Percentiles rank a stretch among this genome's conserved stretches.
Conservation (phyloP, 1,284 basidiomycete species). For the Pascua sp. region DNA sequence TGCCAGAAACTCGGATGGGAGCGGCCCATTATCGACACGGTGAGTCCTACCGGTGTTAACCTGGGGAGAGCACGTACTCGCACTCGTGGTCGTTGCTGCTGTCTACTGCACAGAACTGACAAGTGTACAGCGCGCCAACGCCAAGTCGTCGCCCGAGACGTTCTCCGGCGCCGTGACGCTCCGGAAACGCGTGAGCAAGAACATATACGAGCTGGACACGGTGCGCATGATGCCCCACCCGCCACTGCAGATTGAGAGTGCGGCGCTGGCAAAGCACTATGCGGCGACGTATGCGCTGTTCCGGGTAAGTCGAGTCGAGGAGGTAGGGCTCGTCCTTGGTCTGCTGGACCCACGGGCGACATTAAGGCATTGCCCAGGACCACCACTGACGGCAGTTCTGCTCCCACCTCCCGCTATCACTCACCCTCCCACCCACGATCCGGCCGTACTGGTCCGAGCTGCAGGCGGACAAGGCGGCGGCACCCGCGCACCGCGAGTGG, state of each 20-base stretch:
- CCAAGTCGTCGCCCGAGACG: slow-evolving; percentile 53
- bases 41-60: slow-evolving; percentile 42
- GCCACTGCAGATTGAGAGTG: slow-evolving; percentile 60
- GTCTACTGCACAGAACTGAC: slow-evolving; percentile 1
- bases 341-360: no score
- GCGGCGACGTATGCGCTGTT: slow-evolving; percentile 83
- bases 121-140: slow-evolving; percentile 51
- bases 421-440: slow-evolving; percentile 72
- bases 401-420: slow-evolving; percentile 71
- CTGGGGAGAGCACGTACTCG: no score
- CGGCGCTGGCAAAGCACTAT: slow-evolving; percentile 77
- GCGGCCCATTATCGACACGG: slow-evolving; percentile 68
- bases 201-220: slow-evolving; percentile 60
- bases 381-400: slow-evolving; percentile 53
- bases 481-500: slow-evolving; percentile 71
- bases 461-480: slow-evolving; percentile 64
- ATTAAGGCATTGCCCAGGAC: no score
- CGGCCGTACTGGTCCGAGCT: slow-evolving; percentile 79
- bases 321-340: no score
- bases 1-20: slow-evolving; percentile 86
- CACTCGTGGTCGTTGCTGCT: no score
- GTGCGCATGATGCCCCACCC: slow-evolving; percentile 72
- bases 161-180: slow-evolving; percentile 62
- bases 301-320: slow-evolving; percentile 62
- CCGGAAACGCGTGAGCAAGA: slow-evolving; percentile 64